Evolutionary conservation across 1,139 yeast species (phyloP), one percentile per base, ranked within the genome.

Genomic region (Yamadazyma buinensis): DNA sequence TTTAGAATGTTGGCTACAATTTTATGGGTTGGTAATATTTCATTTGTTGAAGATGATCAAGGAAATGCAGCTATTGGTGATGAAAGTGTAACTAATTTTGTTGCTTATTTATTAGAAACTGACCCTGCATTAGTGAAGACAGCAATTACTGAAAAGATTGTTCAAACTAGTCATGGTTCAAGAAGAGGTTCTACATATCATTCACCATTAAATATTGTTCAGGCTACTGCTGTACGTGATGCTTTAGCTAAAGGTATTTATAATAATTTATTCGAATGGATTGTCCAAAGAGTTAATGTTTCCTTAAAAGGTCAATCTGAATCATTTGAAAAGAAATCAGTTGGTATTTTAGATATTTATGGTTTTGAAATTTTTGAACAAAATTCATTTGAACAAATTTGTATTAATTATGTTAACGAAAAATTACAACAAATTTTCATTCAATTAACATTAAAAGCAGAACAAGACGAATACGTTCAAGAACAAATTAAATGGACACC

Each of bases 401-500:
- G 98, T 66, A 92, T 92, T 67, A 92, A 92, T 61, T 92, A 92
- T 51, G 98, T 92, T 45, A 92, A 92, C 59, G 99, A 92, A 61
- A 92, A 92, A 63, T 74, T 92, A 49, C 99, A 92, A 64, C 99
- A 92, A 59, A 92, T 92, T 53, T 92, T 92, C 53, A 94, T 92
- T 55, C 96, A 92, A 59, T 74, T 92, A 55, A 94, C 98, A 2
- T 73, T 92, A 49, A 92, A 92, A 61, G 87, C 97, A 0, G 98
- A 92, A 60, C 98, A 92, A 66, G 98, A 92, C 45, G 97, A 94
- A 56, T 92, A 94, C 52, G 94, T 88, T 27, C 85, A 84, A 48
- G 99, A 92, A 60, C 85, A 87, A 59, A 94, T 94, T 54, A 76
- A 87, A 56, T 94, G 99, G 99, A 86, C 95, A 7, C 98, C 98